A percentile compares a stretch with the other conserved stretches of the same genome.
phyloP scores from a whole-genome alignment of 164 flowering plant genomes.

The Tetracentron sinense region DNA sequence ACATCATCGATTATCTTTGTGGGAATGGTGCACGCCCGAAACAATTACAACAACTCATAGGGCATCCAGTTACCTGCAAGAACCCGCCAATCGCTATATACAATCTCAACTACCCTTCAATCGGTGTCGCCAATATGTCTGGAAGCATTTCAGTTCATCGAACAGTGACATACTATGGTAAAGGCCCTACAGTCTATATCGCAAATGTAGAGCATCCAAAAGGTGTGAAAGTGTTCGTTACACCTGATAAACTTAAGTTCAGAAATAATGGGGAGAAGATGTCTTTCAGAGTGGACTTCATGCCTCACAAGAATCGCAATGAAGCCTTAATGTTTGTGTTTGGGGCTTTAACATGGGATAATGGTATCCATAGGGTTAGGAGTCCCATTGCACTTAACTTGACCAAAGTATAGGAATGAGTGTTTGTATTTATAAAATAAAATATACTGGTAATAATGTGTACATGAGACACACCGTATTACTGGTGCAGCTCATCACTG shows the following conservation, averaged over 20 bases:
- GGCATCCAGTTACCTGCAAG: conserved; percentile 29
- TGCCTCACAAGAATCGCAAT: conserved; percentile 25
- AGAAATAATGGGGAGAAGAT: conserved; percentile 36
- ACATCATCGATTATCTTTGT: conserved; percentile 44
- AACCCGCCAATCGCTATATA: conserved; percentile 26
- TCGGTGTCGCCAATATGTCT: conserved; percentile 44
- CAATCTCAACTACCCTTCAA: conserved; percentile 60
- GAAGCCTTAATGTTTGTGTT: conserved; percentile 54
- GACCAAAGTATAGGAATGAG: conserved; percentile 25
- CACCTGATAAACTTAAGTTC: conserved; percentile 37
- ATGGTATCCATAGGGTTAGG: conserved; percentile 37
- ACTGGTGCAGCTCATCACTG: too few species aligned
- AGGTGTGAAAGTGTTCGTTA: conserved; percentile 38
- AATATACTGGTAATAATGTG: too few species aligned
- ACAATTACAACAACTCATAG: conserved; percentile 44
- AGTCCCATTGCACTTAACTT: conserved; percentile 55
- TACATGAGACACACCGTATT: too few species aligned
- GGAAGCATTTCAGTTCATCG: conserved; percentile 42
- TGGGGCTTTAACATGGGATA: conserved; percentile 48
- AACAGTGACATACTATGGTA: conserved; percentile 50
- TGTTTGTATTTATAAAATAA: too few species aligned
- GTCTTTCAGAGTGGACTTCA: conserved; percentile 39
- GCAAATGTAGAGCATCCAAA: conserved; percentile 33
- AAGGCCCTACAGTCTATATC: conserved; percentile 34
- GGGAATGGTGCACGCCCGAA: conserved; percentile 38